These are phyloP conservation scores for Botrytis deweyae DNA, from an alignment of 2,329 filamentous ascomycete species.

Conservation along the genomic window DNA sequence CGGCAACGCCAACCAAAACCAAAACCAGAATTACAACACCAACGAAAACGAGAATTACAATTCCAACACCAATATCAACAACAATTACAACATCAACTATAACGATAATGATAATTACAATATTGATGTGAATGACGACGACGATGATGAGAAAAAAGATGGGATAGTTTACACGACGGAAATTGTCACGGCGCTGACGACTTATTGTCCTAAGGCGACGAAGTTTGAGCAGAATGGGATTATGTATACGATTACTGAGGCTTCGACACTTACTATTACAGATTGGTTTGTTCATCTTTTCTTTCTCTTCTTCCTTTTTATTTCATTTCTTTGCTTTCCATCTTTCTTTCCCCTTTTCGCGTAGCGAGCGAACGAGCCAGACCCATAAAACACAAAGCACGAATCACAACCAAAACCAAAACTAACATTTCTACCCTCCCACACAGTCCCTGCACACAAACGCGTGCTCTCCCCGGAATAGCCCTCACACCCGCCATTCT, in stretches of 20 bases:
- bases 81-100: background rate
- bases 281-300: constrained; percentile 5
- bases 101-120: background rate
- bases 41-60: constrained; percentile 8
- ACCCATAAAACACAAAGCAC: background rate
- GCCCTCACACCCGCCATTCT: background rate
- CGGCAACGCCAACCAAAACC: background rate
- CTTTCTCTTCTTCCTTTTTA: background rate
- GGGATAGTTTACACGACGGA: background rate
- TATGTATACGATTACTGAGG: constrained; percentile 7
- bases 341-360: too few species aligned
- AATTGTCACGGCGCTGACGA: background rate
- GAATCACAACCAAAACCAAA: background rate
- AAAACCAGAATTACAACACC: background rate
- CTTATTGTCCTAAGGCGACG: constrained; percentile 6
- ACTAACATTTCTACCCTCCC: background rate
- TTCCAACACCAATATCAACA: background rate
- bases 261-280: constrained; percentile 9
- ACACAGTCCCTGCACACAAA: constrained; percentile 3
- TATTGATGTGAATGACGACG: background rate
- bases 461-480: background rate
- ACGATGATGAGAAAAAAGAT: background rate
- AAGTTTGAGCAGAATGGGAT: constrained; percentile 1
- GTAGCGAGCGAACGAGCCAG: background rate
- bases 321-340: background rate